Base-by-base conservation (phyloP, 1,284 basidiomycete species). In the Trichosporon sp. region DNA sequence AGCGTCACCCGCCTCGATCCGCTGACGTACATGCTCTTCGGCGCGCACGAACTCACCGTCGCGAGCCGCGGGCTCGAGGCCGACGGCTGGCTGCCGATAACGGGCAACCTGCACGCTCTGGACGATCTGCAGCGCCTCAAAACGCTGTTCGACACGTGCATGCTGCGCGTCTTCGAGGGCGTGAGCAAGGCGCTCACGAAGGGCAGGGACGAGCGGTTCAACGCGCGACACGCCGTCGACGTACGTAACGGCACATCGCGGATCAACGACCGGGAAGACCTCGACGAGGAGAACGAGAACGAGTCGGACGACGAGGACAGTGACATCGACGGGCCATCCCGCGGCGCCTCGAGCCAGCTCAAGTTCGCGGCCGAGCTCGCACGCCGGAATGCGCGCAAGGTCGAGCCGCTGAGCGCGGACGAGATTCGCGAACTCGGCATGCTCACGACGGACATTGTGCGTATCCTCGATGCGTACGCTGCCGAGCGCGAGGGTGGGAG, bases 121-220 rank as follows among this genome's bases (percentile, higher is more conserved):
- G 91, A 95, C 76, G 89, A 93, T 71, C 82, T 96, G 23, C 89
- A 90, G 74, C 85, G 87, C n/a, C 82, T 98, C 71, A 94, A 95
- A 80, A 83, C 82, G 29, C 82, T 90, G 70, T 86, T 96, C 83
- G 91, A 96, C 73, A 82, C 84, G 2, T 92, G 90, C 74, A 88
- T 97, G 87, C 82, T 95, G 59, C 87, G 95, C 49, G 91, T 96
- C 1, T 97, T 94, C 71, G 91, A 97, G 73, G 93, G 94, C 27
- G 88, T 95, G 63, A 84, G 84, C 37, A 75, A 75, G 67, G 67
- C 66, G 58, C 64, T 78, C 13, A 67, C 65, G 3, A 66, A 63
- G 19, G 73, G 73, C 10, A 59, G 74, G 19, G 73, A 76, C 64
- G 60, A 72, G 60, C 62, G 74, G 23, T 73, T 62, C 56, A 65